Base-by-base conservation (phyloP, 176 grass and related monocot genomes). In the Phoenix dactylifera region DNA sequence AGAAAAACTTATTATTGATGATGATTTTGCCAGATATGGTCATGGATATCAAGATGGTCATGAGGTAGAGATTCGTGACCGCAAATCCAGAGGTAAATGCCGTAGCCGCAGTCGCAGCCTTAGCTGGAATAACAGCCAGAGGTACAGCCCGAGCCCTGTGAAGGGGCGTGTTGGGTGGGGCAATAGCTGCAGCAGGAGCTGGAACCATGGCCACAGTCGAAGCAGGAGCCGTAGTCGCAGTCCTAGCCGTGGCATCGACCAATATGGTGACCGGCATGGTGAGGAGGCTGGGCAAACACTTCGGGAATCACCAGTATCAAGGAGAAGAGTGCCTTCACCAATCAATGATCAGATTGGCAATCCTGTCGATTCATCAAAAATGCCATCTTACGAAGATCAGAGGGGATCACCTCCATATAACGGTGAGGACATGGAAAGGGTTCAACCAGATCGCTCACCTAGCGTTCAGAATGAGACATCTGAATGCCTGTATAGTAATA, bases 141-240 rank as follows among this genome's bases (percentile, higher is more conserved):
- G 35, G 52, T 65, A 65, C 15, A 85, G 83, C 67, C 78, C 54
- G 58, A 88, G 80, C 62, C 80, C 80, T 69, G 88, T 81, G 76
- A 72, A 63, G 44, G 61, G 77, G 72, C 74, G 62, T 17, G 76
- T 76, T 84, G 83, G 77, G 3, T 24, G 72, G 79, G 66, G 53
- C 48, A 23, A 67, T 74, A 68, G 59, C 3, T 74, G 55, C 39
- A 86, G 82, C 71, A 44, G 59, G 49, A 86, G 71, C 19, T 44
- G 35, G 35, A 12, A 44, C 35, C 44, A 29, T 55, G 55, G 52
- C n/a, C 52, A 18, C 15, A 55, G 4, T n/a, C 26, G n/a, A 20
- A 67, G 52, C 51, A 67, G 26, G 65, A n/a, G 12, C 18, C 28
- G 5, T 28, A 14, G 56, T 17, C 26, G 17, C 29, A 63, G 54